Evolutionary conservation across 23 red algal species (phyloP).

Genomic region (Gracilaria caudata): DNA sequence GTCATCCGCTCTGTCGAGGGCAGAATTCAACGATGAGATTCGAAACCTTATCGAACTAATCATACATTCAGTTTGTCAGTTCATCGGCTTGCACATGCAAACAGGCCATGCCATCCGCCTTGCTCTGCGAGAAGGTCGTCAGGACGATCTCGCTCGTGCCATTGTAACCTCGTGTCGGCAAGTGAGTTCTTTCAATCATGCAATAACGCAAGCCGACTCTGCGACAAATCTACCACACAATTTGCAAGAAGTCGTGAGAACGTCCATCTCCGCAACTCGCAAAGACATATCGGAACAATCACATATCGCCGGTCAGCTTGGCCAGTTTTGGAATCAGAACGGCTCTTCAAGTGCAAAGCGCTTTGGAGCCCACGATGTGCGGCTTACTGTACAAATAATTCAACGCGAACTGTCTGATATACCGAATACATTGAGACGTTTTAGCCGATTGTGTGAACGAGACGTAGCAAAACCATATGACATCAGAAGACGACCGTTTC

Average conservation of each 20-base stretch:
- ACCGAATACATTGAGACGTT: not conserved
- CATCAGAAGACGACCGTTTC: constrained; percentile 30
- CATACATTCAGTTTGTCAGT: constrained; percentile 29
- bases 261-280: constrained; percentile 6
- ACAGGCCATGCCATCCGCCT: constrained; percentile 41
- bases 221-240: constrained; percentile 12
- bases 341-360: not conserved
- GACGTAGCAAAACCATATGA: constrained; percentile 42
- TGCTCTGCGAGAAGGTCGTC: constrained; percentile 15
- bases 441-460: constrained; percentile 22
- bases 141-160: constrained; percentile 42
- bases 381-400: constrained; percentile 51
- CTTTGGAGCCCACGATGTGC: constrained; percentile 30
- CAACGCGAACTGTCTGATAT: constrained; percentile 34
- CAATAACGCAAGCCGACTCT: constrained; percentile 13
- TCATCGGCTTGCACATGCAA: constrained; percentile 67
- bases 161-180: constrained; percentile 63
- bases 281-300: constrained; percentile 16
- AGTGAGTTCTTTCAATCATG: constrained; percentile 44
- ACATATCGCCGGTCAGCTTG: constrained; percentile 38
- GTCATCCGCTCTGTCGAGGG: constrained; percentile 1
- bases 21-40: constrained; percentile 17
- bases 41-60: constrained; percentile 24
- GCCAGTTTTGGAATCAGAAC: constrained; percentile 62
- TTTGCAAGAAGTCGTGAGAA: constrained; percentile 36